A percentile compares a stretch with the other conserved stretches of the same genome.
Conservation (phyloP, 106 monocot species). For the Dioscorea dumetorum region DNA sequence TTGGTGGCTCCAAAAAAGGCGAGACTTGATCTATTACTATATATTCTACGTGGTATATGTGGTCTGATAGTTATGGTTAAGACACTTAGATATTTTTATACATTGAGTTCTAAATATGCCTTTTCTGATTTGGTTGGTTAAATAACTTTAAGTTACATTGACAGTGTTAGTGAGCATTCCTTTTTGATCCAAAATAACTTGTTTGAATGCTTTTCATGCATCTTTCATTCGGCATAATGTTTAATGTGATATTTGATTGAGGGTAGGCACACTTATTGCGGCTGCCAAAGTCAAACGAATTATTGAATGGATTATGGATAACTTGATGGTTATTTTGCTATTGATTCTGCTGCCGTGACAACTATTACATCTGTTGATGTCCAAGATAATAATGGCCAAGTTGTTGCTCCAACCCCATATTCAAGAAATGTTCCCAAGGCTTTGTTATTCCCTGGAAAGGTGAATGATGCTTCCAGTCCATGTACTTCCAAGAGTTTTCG, state of each 20-base stretch:
- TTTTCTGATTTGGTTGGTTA: too few species aligned
- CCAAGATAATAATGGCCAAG: constrained; percentile 36
- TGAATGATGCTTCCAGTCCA: constrained; percentile 56
- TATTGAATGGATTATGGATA: constrained; percentile 87
- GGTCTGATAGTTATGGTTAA: too few species aligned
- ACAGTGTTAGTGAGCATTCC: too few species aligned
- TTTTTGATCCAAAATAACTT: too few species aligned
- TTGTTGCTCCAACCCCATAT: constrained; percentile 34
- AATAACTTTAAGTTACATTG: too few species aligned
- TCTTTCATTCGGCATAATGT: too few species aligned
- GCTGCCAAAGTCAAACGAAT: constrained; percentile 93
- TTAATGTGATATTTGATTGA: constrained; percentile 45
- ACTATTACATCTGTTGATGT: constrained; percentile 28
- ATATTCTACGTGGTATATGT: too few species aligned
- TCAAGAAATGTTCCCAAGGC: constrained; percentile 40
- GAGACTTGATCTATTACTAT: too few species aligned
- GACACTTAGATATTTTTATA: too few species aligned
- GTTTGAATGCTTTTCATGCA: too few species aligned
- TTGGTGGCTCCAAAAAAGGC: too few species aligned
- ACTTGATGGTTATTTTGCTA: constrained; percentile 62
- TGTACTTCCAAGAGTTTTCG: constrained; percentile 72
- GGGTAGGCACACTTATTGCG: constrained; percentile 78
- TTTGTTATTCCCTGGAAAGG: constrained; percentile 45
- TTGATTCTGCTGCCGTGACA: constrained; percentile 50
- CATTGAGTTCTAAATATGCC: too few species aligned